These are phyloP conservation scores for Penicillium aurantiogriseum DNA, from an alignment of 2,329 filamentous ascomycete species.

Conservation along the genomic window DNA sequence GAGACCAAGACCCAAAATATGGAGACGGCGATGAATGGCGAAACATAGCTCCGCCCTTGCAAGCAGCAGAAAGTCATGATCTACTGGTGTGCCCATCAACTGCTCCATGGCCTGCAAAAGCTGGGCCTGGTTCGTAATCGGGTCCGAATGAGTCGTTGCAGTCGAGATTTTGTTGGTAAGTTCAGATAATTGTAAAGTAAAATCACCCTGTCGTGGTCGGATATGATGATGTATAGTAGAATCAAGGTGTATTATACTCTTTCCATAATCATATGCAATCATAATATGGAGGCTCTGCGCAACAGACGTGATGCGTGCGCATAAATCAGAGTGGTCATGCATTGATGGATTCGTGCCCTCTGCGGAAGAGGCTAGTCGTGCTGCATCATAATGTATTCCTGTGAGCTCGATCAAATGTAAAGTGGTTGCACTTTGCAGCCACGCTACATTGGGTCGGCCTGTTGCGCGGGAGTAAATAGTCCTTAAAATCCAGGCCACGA, in stretches of 20 bases:
- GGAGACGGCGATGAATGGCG: constrained; percentile 42
- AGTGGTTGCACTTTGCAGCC: constrained; percentile 54
- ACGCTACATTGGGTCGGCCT: constrained; percentile 51
- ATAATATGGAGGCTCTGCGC: constrained; percentile 32
- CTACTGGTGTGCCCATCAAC: constrained; percentile 12
- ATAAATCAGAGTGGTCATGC: constrained; percentile 16
- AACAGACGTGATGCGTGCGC: constrained; percentile 28
- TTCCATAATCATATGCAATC: constrained; percentile 36
- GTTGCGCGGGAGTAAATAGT: constrained; percentile 52
- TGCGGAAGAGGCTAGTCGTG: constrained; percentile 14
- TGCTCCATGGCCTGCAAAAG: constrained; percentile 10
- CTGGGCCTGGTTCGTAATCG: constrained; percentile 4
- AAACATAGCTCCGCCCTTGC: constrained; percentile 32
- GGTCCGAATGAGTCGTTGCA: neutral
- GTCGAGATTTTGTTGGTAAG: constrained; percentile 16
- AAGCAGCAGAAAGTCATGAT: constrained; percentile 35
- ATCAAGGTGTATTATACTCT: constrained; percentile 28
- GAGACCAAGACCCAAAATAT: constrained; percentile 39
- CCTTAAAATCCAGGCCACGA: constrained; percentile 50
- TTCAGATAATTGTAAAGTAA: constrained; percentile 19
- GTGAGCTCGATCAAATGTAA: constrained; percentile 58
- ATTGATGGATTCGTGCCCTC: constrained; percentile 3
- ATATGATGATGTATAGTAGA: constrained; percentile 11
- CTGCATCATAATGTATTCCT: constrained; percentile 19
- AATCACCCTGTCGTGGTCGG: constrained; percentile 10